phyloP scores from a whole-genome alignment of 176 grass and related monocot species.

The Cenchrus fungigraminus region DNA sequence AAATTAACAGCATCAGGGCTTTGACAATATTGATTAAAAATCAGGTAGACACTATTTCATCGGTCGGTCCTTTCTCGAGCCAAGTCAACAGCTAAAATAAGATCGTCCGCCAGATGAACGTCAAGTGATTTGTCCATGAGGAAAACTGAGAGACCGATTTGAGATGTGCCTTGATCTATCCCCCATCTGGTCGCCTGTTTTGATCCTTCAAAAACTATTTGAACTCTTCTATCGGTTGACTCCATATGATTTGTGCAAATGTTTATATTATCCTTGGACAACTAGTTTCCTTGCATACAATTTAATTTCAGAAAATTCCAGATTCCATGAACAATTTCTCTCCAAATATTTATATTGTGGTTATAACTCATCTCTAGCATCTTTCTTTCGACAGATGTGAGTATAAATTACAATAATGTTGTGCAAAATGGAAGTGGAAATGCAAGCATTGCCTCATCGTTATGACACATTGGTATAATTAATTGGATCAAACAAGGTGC shows the following conservation, averaged over 20 bases:
- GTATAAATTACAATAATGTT: not conserved
- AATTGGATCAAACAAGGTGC: not conserved
- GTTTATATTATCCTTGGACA: not conserved
- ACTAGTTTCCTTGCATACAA: not conserved
- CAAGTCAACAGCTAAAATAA: constrained; percentile 36
- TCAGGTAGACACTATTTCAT: not conserved
- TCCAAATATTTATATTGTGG: not conserved
- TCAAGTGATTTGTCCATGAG: not conserved
- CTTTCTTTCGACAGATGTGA: not conserved
- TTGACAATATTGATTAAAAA: constrained; percentile 9
- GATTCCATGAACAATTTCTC: not conserved
- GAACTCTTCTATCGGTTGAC: not conserved
- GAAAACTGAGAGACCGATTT: too few species aligned
- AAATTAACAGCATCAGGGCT: not conserved
- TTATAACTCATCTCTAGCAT: not conserved
- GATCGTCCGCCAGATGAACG: not conserved
- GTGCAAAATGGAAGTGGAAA: not conserved
- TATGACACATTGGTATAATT: not conserved
- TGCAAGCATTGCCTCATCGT: not conserved
- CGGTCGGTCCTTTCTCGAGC: not conserved
- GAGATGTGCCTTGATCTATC: too few species aligned
- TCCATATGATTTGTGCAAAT: not conserved
- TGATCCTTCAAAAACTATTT: too few species aligned
- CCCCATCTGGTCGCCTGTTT: too few species aligned
- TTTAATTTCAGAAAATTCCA: not conserved